Evolutionary conservation across 495 filamentous ascomycete genomes (phyloP), one percentile per base, ranked within the genome.

Genomic region (Lasiosphaeris hirsuta): DNA sequence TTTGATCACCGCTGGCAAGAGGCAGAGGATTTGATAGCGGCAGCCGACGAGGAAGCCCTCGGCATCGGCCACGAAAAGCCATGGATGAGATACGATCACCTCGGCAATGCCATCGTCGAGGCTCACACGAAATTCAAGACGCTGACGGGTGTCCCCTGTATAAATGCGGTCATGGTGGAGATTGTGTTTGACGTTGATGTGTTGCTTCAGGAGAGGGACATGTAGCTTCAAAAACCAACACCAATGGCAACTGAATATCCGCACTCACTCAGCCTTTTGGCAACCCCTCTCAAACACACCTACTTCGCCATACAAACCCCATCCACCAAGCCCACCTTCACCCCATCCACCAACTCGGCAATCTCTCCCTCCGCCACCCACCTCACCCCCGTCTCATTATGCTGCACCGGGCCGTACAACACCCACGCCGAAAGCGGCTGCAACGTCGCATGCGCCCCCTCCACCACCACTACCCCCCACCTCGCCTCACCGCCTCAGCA

Each of bases 361-460:
- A 46, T 4, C 19, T 55, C 52, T 33, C 34, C 34, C 52, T 55
- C 52, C 9, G 18, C 19, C 23, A 35, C 13, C 52, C 52, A 55
- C 7, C 39, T 10, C 0, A 5, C 3, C 18, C 40, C 23, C 30
- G 49, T 30, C 33, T 4, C n/a, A n/a, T 56, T 38, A 41, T 64
- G 56, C 6, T 52, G 38, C 19, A 59, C 23, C 7, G 67, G 67
- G 15, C 65, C 67, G 55, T 64, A 70, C 33, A 67, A 23, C 67
- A 67, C 61, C 68, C 68, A 71, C 10, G 61, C 58, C 23, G 57
- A 62, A 45, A 69, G 52, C 39, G 68, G 68, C 54, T 52, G 52
- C 33, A 69, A 15, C 45, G 66, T 62, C 10, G 53, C 60, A 30
- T 71, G 66, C 9, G 10, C 34, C 8, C 62, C 48, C 33, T 42